Base-by-base conservation (phyloP, 768 basidiomycete species). In the Hericium erinaceus region DNA sequence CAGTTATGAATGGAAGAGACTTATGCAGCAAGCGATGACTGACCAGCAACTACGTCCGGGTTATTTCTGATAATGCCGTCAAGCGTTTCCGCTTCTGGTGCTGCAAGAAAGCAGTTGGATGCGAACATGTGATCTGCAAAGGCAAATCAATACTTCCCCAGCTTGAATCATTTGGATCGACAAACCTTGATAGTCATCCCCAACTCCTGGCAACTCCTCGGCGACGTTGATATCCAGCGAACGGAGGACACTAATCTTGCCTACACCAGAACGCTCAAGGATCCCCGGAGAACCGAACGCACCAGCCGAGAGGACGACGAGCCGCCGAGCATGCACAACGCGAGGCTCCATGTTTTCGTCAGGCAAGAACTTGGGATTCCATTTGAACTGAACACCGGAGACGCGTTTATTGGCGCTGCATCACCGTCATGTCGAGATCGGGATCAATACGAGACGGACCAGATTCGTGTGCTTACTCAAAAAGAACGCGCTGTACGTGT, bases 181-280 rank as follows among this genome's bases (percentile, higher is more conserved):
- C 57, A 2, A 24, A 73, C 75, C 75, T 50, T 71, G 69, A 39
- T 70, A 76, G 58, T 75, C 73, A 55, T 74, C 71, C 9, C 77
- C 77, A 2, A 78, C 75, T 0, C 75, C 75, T 20, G 72, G 70
- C 5, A 77, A 63, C 50, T 77, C 69, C 2, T 74, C 66, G 2
- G 71, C n/a, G 0, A 66, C 64, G 16, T 64, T 22, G 33, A 79
- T 60, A 0, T 67, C 69, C 16, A 61, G 60, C 13, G 64, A 26
- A 48, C 66, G 56, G 0, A 79, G 68, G 1, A 73, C 46, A 0
- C 61, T 60, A 48, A 58, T 59, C 5, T 66, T 59, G 2, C 77
- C 77, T 13, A 79, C 72, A 0, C 77, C 77, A 2, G 75, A 82
- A 3, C 83, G 72, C 63, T 84, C 80, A 7, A 86, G 73, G 18